Base-by-base conservation (phyloP, 2,329 filamentous ascomycete species). In the Dactylellina drechsleri region DNA sequence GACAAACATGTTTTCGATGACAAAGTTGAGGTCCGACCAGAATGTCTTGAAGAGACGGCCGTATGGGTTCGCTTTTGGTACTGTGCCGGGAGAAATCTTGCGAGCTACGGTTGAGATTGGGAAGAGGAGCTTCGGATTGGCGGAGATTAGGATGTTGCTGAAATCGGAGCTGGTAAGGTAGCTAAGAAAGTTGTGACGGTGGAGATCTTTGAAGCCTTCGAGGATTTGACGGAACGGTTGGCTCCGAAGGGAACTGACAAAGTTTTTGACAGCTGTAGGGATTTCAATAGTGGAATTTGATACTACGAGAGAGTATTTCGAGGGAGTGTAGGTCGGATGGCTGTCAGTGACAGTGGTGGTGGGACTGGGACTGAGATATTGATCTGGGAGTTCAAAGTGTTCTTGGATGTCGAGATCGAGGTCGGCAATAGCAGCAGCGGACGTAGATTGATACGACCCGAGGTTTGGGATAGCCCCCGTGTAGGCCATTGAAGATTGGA, bases 401-500 rank as follows among this genome's bases (percentile, higher is more conserved):
- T 75, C 71, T 28, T 60, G 52, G 6, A 68, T 41, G 47, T 75
- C 71, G 16, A 75, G 56, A 15, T 74, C 57, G 7, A 66, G 52
- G n/a, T 50, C 40, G 1, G 18, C 31, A 5, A 36, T 23, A 2
- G 13, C 40, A 15, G 65, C 16, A 5, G 54, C 36, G 10, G 23
- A 16, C 28, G 40, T 26, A 49, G 57, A 50, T 45, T 65, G 57
- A 47, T 68, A 68, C 7, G 64, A 68, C 18, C 68, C 59, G 53
- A 75, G 68, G 18, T 16, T 58, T 23, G 61, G 71, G 20, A 49
- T n/a, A 10, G 62, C 61, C 4, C 64, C 71, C 6, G n/a, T 12
- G 20, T 75, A 75, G 7, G 71, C 45, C 58, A 68, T 75, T 50
- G 71, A 57, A 4, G 71, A 68, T 56, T 75, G 71, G 26, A 75